phyloP scores from a whole-genome alignment of 2,329 filamentous ascomycete species.

The Aureobasidium sp. region DNA sequence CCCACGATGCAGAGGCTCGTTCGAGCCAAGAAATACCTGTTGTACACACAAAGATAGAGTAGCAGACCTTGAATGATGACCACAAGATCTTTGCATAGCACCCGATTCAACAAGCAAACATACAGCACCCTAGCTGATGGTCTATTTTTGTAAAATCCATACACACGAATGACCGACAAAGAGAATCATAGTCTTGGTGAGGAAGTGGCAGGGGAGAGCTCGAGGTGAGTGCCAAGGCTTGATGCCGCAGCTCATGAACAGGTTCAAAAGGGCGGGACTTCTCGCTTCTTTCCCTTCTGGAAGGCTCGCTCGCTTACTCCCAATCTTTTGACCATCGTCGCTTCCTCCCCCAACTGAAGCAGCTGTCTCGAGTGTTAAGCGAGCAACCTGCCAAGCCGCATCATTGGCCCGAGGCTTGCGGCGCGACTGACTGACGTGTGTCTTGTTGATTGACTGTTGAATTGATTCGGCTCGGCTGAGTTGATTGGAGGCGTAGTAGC shows the following conservation, averaged over 20 bases:
- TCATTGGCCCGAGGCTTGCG: conserved; percentile 12
- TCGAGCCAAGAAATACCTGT: too few species aligned
- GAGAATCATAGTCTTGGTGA: neutral
- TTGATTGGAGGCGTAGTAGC: conserved; percentile 7
- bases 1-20: neutral
- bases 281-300: neutral
- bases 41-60: too few species aligned
- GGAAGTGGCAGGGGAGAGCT: too few species aligned
- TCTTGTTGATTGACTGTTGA: conserved; percentile 9
- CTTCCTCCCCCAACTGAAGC: neutral
- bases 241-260: neutral
- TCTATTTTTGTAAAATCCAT: neutral
- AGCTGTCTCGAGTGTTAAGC: neutral
- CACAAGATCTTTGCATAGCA: neutral
- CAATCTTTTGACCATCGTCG: conserved; percentile 8
- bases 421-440: conserved; percentile 15
- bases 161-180: neutral
- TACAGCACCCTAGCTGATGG: neutral
- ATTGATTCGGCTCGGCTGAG: conserved; percentile 12
- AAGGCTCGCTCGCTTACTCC: conserved; percentile 2
- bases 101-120: neutral
- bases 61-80: too few species aligned
- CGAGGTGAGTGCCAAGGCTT: neutral
- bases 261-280: neutral
- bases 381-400: conserved; percentile 10